A percentile compares a stretch with the other conserved stretches of the same genome.
Evolutionary conservation across 2,329 filamentous ascomycete genomes (phyloP).

Genomic region (Aspergillus felis): DNA sequence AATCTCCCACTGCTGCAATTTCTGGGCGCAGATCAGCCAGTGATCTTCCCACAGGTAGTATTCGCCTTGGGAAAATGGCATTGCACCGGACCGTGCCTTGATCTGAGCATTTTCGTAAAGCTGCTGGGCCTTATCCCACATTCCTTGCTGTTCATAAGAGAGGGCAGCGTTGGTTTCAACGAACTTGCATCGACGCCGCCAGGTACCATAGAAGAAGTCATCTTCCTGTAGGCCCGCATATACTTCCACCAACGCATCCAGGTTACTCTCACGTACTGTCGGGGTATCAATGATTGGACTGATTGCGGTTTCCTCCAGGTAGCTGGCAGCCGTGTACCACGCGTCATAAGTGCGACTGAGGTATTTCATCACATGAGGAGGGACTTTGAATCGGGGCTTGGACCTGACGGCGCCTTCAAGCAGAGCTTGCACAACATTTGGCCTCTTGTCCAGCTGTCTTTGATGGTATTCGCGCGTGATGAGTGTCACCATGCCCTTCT

Average conservation of each 20-base stretch:
- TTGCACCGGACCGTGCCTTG: conserved; percentile 91
- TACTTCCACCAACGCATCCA: conserved; percentile 91
- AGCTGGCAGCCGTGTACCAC: conserved; percentile 92
- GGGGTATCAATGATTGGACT: conserved; percentile 79
- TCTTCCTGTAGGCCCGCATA: conserved; percentile 91
- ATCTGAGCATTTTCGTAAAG: conserved; percentile 97
- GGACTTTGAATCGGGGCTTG: conserved; percentile 83
- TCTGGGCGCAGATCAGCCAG: conserved; percentile 96
- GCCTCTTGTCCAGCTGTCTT: conserved; percentile 87
- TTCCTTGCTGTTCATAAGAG: conserved; percentile 97
- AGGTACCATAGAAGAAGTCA: conserved; percentile 95
- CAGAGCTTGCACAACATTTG: conserved; percentile 91
- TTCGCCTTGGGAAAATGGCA: conserved; percentile 92
- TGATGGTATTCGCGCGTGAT: conserved; percentile 95
- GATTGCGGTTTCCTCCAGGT: conserved; percentile 85
- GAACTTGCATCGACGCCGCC: conserved; percentile 91
- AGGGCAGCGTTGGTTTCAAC: conserved; percentile 96
- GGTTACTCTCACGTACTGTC: conserved; percentile 83
- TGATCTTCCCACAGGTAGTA: conserved; percentile 99
- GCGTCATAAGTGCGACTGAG: conserved; percentile 89
- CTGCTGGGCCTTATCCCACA: conserved; percentile 98
- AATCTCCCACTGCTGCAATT: conserved; percentile 98
- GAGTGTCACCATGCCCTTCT: conserved; percentile 84
- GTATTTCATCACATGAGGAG: conserved; percentile 94
- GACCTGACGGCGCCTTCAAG: conserved; percentile 82